phyloP scores from a whole-genome alignment of 352 stramenopile species.

The Phytophthora pini region DNA sequence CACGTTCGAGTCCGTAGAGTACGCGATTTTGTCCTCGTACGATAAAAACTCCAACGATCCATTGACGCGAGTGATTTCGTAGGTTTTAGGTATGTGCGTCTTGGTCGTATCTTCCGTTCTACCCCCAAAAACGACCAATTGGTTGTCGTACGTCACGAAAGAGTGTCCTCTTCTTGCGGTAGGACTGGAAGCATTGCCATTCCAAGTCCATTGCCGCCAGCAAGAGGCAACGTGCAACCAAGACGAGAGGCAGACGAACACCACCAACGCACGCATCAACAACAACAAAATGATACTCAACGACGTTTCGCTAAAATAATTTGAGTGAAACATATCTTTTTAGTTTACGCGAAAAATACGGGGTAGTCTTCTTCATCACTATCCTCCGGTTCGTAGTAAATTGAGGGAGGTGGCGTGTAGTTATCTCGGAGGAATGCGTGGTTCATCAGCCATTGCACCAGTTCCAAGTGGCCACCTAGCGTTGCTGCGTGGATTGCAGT shows the following conservation, averaged over 20 bases:
- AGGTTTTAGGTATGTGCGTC: constrained; percentile 92
- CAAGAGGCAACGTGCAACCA: constrained; percentile 26
- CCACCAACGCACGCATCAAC: constrained; percentile 17
- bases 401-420: neutral
- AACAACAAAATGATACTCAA: constrained; percentile 9
- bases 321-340: neutral
- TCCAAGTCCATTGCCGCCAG: constrained; percentile 91
- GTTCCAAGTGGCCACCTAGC: constrained; percentile 15
- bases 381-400: constrained; percentile 1
- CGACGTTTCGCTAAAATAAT: constrained; percentile 31
- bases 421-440: constrained; percentile 31
- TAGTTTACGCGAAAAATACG: constrained; percentile 11
- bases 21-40: constrained; percentile 89
- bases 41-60: constrained; percentile 87
- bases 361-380: constrained; percentile 5
- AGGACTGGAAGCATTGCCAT: constrained; percentile 55
- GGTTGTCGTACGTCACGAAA: constrained; percentile 82
- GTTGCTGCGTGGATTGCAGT: constrained; percentile 38
- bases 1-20: constrained; percentile 41
- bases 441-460: constrained; percentile 30
- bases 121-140: constrained; percentile 93
- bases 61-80: constrained; percentile 84
- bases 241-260: constrained; percentile 12
- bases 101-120: constrained; percentile 89
- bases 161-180: constrained; percentile 86